A percentile compares a stretch with the other conserved stretches of the same genome.
Conservation (phyloP, 192 early-diverging fungal genomes). For the Backusella parvicylindrica region DNA sequence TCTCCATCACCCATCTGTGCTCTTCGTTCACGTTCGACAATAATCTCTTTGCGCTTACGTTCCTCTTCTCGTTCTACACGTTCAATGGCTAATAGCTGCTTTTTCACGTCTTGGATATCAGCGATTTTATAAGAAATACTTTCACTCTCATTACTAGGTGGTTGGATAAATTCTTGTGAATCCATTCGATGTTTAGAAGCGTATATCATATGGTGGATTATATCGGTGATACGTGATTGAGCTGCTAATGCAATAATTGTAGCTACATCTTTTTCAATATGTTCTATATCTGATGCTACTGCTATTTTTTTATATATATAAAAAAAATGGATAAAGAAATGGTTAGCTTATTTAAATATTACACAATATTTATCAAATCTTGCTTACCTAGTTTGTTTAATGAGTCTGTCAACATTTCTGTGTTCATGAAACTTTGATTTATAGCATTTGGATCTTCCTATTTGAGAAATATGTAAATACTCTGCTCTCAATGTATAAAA, state of each 20-base stretch:
- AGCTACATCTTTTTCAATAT: constrained; percentile 56
- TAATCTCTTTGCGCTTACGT: constrained; percentile 41
- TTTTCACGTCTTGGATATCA: constrained; percentile 63
- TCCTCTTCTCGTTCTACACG: constrained; percentile 70
- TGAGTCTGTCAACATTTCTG: constrained; percentile 25
- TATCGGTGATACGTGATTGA: constrained; percentile 58
- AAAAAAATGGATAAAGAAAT: no score
- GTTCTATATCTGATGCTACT: constrained; percentile 17
- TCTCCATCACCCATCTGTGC: constrained; percentile 46
- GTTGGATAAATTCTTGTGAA: constrained; percentile 59
- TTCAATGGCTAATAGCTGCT: constrained; percentile 68
- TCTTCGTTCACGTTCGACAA: constrained; percentile 33
- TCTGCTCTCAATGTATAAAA: background rate
- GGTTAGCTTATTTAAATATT: background rate
- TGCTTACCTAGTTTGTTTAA: constrained; percentile 41
- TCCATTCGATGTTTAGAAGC: constrained; percentile 70
- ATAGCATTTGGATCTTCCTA: background rate
- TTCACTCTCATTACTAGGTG: constrained; percentile 49
- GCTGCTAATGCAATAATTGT: constrained; percentile 64
- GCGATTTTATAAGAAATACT: constrained; percentile 65
- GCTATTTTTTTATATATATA: background rate
- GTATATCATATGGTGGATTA: constrained; percentile 64
- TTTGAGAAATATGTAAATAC: background rate
- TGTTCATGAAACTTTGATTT: constrained; percentile 47
- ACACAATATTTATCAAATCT: no score